Base-by-base conservation (phyloP, 352 stramenopile genomes). In the Phytopythium chamaehyphon region DNA sequence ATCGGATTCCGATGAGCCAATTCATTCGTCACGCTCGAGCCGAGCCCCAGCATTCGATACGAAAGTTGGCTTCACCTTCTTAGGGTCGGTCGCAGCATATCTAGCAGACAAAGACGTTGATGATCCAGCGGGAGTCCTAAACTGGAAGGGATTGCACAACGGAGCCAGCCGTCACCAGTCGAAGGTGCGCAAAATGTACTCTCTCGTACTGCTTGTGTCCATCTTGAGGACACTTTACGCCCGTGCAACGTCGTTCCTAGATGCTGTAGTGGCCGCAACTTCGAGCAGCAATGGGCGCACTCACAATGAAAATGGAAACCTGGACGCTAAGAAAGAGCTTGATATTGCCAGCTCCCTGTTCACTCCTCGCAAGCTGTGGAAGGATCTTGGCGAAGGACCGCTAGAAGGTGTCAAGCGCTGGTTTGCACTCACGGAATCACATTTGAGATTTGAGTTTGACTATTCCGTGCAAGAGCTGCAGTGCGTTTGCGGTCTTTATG, bases 171-270 rank as follows among this genome's bases (percentile, higher is more conserved):
- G 55, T 12, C 74, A 79, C 40, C 65, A 78, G 38, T 67, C 66
- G 36, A 86, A 88, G 49, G 67, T 88, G 42, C 79, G 78, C 36
- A 86, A 87, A 61, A 87, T 93, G 77, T 93, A 93, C 66, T 83
- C 76, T 23, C 55, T 88, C 0, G 88, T 93, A 56, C 59, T 91
- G 2, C 86, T 93, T 72, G 81, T 90, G 15, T 89, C 82, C 4
- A 71, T 93, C 16, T 61, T 93, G 15, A 75, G 83, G 4, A 91
- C 83, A 7, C 54, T 90, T 15, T 84, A 90, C 54, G 82, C 77
- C 6, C 66, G 71, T 36, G 82, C 72, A 12, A 78, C 78, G 47
- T 61, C 79, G 24, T 85, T 89, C 33, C 57, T 91, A 2, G 8
- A 54, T 40, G 36, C 52, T 60, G 28, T 51, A 3, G 28, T 26